Conservation (phyloP, 108 stramenopile species). For the Mediolabrus comicus region DNA sequence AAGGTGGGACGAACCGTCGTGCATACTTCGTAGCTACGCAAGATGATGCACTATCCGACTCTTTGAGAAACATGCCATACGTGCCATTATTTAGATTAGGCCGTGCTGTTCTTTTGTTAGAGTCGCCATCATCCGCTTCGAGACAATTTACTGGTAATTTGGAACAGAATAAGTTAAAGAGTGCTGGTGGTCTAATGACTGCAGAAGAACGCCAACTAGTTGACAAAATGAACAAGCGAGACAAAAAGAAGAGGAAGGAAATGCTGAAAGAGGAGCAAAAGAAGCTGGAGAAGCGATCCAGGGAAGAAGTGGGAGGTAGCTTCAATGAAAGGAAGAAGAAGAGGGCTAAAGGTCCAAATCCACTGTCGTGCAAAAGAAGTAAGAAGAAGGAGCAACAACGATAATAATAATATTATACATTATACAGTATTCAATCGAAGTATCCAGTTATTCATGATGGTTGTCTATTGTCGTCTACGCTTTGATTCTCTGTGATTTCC, state of each 20-base stretch:
- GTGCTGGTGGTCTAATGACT: slow-evolving; percentile 49
- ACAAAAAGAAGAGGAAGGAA: slow-evolving; percentile 23
- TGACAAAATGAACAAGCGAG: slow-evolving; percentile 34
- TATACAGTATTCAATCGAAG: background rate
- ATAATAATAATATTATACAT: background rate
- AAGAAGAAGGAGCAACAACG: background rate
- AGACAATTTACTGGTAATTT: slow-evolving; percentile 35
- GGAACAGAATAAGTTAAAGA: slow-evolving; percentile 64
- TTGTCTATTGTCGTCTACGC: slow-evolving; percentile 10
- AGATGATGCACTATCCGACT: slow-evolving; percentile 66
- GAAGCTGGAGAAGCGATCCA: slow-evolving; percentile 24
- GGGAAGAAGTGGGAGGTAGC: slow-evolving; percentile 30
- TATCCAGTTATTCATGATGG: too few species aligned
- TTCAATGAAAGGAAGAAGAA: slow-evolving; percentile 37
- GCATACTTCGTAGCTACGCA: slow-evolving; percentile 79
- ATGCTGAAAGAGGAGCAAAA: slow-evolving; percentile 28
- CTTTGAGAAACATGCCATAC: slow-evolving; percentile 46
- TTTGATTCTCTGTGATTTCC: slow-evolving; percentile 1
- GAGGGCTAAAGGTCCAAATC: slow-evolving; percentile 79
- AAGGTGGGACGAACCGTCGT: slow-evolving; percentile 33
- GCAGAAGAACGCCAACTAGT: slow-evolving; percentile 60
- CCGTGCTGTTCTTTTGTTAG: slow-evolving; percentile 70
- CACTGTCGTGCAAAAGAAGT: slow-evolving; percentile 72
- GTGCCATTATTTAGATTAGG: slow-evolving; percentile 71
- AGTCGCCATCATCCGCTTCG: slow-evolving; percentile 71